A percentile compares a stretch with the other conserved stretches of the same genome.
phyloP scores from a whole-genome alignment of 2,329 filamentous ascomycete genomes.

The Botrytis paeoniae region DNA sequence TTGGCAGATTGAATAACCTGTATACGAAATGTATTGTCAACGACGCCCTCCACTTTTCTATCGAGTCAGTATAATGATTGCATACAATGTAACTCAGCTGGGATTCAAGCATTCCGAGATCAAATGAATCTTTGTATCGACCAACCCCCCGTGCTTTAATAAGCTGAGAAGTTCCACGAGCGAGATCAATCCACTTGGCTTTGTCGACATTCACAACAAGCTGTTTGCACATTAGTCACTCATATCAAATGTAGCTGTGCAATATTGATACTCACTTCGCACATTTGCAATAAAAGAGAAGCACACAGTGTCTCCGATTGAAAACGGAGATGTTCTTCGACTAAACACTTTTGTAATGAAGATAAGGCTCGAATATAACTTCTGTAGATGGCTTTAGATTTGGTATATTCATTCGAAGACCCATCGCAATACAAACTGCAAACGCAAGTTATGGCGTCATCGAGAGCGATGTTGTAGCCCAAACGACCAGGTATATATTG shows the following conservation, averaged over 20 bases:
- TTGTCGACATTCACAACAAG: slow-evolving; percentile 21
- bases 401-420: slow-evolving; percentile 9
- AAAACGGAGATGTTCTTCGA: slow-evolving; percentile 3
- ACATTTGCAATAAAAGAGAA: slow-evolving; percentile 26
- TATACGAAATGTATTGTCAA: neutral
- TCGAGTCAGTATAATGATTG: neutral
- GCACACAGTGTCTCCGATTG: slow-evolving; percentile 25
- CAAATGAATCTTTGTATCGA: slow-evolving; percentile 23
- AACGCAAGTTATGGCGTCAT: slow-evolving; percentile 25
- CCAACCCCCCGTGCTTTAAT: slow-evolving; percentile 20
- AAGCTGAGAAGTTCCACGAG: slow-evolving; percentile 20
- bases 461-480: slow-evolving; percentile 23
- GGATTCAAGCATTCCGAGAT: slow-evolving; percentile 25
- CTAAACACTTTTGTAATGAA: slow-evolving; percentile 18
- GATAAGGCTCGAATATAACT: slow-evolving; percentile 22
- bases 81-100: slow-evolving; percentile 25
- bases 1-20: slow-evolving; percentile 13
- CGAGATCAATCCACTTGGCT: slow-evolving; percentile 23
- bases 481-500: slow-evolving; percentile 22
- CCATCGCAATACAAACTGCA: slow-evolving; percentile 20
- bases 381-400: slow-evolving; percentile 10
- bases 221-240: slow-evolving; percentile 4
- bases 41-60: neutral
- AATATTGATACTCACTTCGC: slow-evolving; percentile 19
- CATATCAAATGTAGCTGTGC: neutral